phyloP scores from a whole-genome alignment of 140 eudicot species.

The Oenanthe javanica region DNA sequence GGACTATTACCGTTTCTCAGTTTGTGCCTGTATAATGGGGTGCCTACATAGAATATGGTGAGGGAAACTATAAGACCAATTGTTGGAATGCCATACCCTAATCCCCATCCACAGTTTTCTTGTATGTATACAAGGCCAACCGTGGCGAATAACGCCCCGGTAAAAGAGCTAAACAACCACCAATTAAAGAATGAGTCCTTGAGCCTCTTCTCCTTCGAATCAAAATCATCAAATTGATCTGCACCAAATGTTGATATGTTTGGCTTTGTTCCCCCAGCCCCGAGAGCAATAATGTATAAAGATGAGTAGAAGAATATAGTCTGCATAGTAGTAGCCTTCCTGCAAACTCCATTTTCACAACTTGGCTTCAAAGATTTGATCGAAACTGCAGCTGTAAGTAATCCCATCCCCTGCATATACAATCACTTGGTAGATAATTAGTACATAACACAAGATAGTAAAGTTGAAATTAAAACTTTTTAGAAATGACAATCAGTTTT shows the following conservation, averaged over 20 bases:
- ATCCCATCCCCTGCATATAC: not conserved
- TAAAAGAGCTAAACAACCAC: not conserved
- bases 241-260: constrained; percentile 11
- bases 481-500: not conserved
- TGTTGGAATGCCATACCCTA: constrained; percentile 4
- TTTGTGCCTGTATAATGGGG: constrained; percentile 6
- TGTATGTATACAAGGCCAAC: constrained; percentile 35
- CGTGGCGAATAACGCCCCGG: constrained; percentile 32
- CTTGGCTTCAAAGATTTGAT: not conserved
- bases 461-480: not conserved
- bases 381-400: constrained; percentile 5
- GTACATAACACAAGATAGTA: not conserved
- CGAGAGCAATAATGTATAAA: not conserved
- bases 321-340: not conserved
- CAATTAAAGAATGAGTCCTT: not conserved
- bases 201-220: constrained; percentile 14
- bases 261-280: constrained; percentile 8
- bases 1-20: not conserved
- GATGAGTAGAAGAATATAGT: not conserved
- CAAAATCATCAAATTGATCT: constrained; percentile 11
- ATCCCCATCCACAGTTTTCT: constrained; percentile 13
- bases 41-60: not conserved
- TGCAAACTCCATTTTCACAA: constrained; percentile 1
- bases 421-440: not conserved
- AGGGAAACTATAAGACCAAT: not conserved